Evolutionary conservation across 768 basidiomycete genomes (phyloP).

Genomic region (Leccinum uliginosum): DNA sequence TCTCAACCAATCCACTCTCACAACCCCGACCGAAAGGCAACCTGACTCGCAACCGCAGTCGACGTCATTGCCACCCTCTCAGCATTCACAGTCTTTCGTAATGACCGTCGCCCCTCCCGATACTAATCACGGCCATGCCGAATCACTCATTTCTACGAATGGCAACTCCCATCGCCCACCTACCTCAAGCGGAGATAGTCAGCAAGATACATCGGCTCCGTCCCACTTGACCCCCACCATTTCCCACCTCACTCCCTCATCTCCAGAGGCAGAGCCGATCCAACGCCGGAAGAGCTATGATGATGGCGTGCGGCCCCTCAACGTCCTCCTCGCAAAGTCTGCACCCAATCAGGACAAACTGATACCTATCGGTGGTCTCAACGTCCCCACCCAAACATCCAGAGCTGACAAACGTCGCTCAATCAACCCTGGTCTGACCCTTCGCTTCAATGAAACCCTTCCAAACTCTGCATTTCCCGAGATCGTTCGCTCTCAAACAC

Average conservation of each 20-base stretch:
- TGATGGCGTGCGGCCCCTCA: conserved; percentile 38
- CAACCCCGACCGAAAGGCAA: conserved; percentile 19
- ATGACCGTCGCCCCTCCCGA: conserved; percentile 44
- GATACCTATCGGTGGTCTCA: conserved; percentile 13
- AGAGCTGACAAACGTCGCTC: conserved; percentile 48
- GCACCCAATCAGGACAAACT: conserved; percentile 8
- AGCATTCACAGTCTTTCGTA: conserved; percentile 35
- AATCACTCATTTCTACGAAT: conserved; percentile 6
- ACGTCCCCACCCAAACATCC: conserved; percentile 28
- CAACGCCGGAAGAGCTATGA: conserved; percentile 43
- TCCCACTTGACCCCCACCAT: conserved; percentile 1
- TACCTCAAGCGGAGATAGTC: neutral
- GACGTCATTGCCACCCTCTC: conserved; percentile 16
- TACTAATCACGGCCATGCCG: neutral
- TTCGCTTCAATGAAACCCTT: conserved; percentile 22
- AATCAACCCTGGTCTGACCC: conserved; percentile 48
- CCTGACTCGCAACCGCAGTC: conserved; percentile 10
- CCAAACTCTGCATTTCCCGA: conserved; percentile 20
- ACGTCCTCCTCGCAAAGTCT: conserved; percentile 28
- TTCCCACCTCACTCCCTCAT: conserved; percentile 22
- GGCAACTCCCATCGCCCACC: neutral
- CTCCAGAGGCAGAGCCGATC: conserved; percentile 9
- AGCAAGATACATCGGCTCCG: conserved; percentile 17
- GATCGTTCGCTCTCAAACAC: conserved; percentile 29
- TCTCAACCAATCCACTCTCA: conserved; percentile 1